These are phyloP conservation scores for Austroboletus eburneus DNA, from an alignment of 768 basidiomycete species.

Conservation along the genomic window DNA sequence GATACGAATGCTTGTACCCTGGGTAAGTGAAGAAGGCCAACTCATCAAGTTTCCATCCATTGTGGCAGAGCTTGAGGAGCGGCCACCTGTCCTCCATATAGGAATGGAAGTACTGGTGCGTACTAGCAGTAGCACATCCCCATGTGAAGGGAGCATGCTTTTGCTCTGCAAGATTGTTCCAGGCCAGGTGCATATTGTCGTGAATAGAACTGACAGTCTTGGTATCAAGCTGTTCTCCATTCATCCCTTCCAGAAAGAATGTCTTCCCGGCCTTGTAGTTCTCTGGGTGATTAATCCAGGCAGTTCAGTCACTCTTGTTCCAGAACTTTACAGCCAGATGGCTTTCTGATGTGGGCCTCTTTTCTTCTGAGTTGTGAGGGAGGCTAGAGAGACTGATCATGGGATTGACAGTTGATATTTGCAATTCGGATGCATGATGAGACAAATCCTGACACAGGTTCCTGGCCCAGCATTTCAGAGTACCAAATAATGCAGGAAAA, in stretches of 20 bases:
- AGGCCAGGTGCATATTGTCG: neutral
- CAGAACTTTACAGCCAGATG: too few species aligned
- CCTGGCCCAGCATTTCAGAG: neutral
- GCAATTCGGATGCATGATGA: neutral
- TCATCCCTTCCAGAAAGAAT: too few species aligned
- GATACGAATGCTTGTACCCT: neutral
- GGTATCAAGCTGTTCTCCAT: too few species aligned
- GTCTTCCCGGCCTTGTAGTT: too few species aligned
- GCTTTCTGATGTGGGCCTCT: neutral
- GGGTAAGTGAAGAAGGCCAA: neutral
- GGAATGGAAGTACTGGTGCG: too few species aligned
- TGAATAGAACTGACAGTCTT: too few species aligned
- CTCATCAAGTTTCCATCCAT: slow-evolving; percentile 5
- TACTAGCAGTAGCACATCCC: slow-evolving; percentile 1
- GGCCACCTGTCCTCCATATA: too few species aligned
- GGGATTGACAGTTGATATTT: neutral
- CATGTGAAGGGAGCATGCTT: neutral
- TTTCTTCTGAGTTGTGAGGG: neutral
- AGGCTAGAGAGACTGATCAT: neutral
- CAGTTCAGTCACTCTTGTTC: too few species aligned
- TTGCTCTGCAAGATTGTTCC: slow-evolving; percentile 1
- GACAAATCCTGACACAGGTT: neutral
- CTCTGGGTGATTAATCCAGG: too few species aligned
- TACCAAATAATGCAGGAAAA: neutral
- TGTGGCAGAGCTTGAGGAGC: too few species aligned